Evolutionary conservation across 805 yeast species (phyloP), one percentile per base, ranked within the genome.

Genomic region (Ogataea saltuana): DNA sequence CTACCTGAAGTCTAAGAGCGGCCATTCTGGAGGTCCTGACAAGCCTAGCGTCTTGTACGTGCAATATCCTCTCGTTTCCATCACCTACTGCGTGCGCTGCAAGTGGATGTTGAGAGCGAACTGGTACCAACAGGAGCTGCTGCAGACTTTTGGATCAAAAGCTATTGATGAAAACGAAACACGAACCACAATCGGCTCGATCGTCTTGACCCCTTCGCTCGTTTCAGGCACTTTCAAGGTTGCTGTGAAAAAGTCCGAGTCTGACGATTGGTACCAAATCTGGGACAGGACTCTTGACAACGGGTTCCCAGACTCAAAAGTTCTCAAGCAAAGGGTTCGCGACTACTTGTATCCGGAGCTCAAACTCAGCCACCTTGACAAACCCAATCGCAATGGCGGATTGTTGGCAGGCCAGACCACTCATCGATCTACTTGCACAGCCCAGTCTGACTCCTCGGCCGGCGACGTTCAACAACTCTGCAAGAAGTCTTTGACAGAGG

Each of bases 271-370:
- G 45, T 62, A 61, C 15, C 62, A 64, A 1, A 47, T 83, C 4
- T 83, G 88, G 88, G 87, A 83, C 51, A 66, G 89, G n/a, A 70
- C 64, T 13, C 50, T 48, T 11, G 66, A 78, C 39, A 86, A 79
- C 26, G 96, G 96, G 25, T 88, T 88, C 60, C 97, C 97, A 0
- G 96, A 89, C 60, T 79, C 91, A 13, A 89, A 88, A 59, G 74
- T 79, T 12, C 65, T 89, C 50, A 88, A 89, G 63, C 81, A 81
- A 46, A 68, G 75, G 39, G 77, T 88, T 4, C 64, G 93, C 48
- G 77, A 81, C 49, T 55, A 65, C 6, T 63, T 84, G n/a, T 75
- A 69, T 37, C 89, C 88, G 0, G 68, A 63, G 0, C 65, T 69
- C 10, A 57, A 65, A 11, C 63, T 86, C 49, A 89, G 88, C 6